phyloP scores from a whole-genome alignment of 345 rosid species.

The Populus simonii region DNA sequence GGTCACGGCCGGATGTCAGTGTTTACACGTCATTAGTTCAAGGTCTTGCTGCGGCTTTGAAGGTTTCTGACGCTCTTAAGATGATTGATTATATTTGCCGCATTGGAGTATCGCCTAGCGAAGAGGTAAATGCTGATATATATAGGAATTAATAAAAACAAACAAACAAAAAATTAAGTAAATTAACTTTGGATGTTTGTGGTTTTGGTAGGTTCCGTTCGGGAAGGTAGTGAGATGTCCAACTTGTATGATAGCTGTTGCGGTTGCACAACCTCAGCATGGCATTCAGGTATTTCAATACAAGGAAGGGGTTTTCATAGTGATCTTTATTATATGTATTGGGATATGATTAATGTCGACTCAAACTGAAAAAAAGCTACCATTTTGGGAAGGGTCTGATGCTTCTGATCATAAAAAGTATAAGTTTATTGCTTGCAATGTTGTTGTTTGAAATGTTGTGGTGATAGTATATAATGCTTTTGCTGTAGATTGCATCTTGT shows the following conservation, averaged over 20 bases:
- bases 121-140: conserved; percentile 46
- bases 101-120: conserved; percentile 78
- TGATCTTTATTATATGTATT: neutral
- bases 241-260: conserved; percentile 69
- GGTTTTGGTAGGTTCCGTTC: conserved; percentile 67
- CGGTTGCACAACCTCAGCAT: conserved; percentile 83
- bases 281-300: conserved; percentile 66
- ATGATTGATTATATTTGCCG: conserved; percentile 69
- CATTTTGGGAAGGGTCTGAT: no score
- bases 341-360: neutral
- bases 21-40: conserved; percentile 58
- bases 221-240: conserved; percentile 96
- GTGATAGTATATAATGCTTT: neutral
- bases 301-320: neutral
- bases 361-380: no score
- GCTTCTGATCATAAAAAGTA: no score
- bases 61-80: conserved; percentile 79
- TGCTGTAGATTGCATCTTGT: conserved; percentile 73
- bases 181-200: neutral
- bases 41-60: conserved; percentile 68
- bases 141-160: no score
- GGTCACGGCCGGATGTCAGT: conserved; percentile 83
- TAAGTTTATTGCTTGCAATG: neutral
- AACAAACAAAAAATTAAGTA: no score
- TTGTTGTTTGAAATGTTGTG: neutral